Evolutionary conservation across 352 stramenopile genomes (phyloP).

Genomic region (Phytopythium kandeliae): DNA sequence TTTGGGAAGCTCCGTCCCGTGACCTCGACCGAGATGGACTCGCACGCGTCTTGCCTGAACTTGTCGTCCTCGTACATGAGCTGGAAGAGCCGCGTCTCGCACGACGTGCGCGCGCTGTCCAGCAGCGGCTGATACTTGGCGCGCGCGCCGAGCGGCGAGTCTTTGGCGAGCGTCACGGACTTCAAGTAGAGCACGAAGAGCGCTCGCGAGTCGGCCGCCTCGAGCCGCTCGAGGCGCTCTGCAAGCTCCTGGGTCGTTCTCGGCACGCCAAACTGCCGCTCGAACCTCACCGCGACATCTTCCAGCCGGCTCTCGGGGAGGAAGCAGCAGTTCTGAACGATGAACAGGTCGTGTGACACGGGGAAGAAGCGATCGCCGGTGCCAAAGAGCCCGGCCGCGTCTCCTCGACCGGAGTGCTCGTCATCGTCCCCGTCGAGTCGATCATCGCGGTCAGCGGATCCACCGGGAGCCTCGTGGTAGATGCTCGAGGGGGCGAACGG

Average conservation of each 20-base stretch:
- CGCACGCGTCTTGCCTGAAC: slow-evolving; percentile 24
- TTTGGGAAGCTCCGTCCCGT: slow-evolving; percentile 55
- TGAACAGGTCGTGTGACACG: slow-evolving; percentile 49
- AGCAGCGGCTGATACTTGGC: slow-evolving; percentile 45
- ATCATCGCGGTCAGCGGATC: not conserved
- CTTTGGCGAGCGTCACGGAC: slow-evolving; percentile 27
- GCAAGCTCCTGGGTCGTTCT: slow-evolving; percentile 32
- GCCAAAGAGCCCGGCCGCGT: slow-evolving; percentile 33
- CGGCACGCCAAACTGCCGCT: slow-evolving; percentile 31
- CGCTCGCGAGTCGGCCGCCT: slow-evolving; percentile 24
- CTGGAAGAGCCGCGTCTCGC: slow-evolving; percentile 56
- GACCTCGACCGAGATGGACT: slow-evolving; percentile 50
- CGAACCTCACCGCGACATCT: slow-evolving; percentile 35
- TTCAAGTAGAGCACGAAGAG: slow-evolving; percentile 55
- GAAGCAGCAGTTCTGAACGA: slow-evolving; percentile 58
- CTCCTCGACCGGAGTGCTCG: slow-evolving; percentile 10
- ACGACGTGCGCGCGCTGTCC: slow-evolving; percentile 40
- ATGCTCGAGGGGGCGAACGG: slow-evolving; percentile 23
- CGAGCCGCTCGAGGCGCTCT: slow-evolving; percentile 28
- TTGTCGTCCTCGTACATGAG: slow-evolving; percentile 69
- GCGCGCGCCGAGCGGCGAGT: slow-evolving; percentile 29
- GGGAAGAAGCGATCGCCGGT: slow-evolving; percentile 30
- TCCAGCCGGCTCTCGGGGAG: slow-evolving; percentile 29
- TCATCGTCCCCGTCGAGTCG: slow-evolving; percentile 1
- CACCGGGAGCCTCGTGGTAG: slow-evolving; percentile 20